A percentile compares a stretch with the other conserved stretches of the same genome.
Evolutionary conservation across 805 yeast genomes (phyloP).

Genomic region (Yamadazyma kitorensis): DNA sequence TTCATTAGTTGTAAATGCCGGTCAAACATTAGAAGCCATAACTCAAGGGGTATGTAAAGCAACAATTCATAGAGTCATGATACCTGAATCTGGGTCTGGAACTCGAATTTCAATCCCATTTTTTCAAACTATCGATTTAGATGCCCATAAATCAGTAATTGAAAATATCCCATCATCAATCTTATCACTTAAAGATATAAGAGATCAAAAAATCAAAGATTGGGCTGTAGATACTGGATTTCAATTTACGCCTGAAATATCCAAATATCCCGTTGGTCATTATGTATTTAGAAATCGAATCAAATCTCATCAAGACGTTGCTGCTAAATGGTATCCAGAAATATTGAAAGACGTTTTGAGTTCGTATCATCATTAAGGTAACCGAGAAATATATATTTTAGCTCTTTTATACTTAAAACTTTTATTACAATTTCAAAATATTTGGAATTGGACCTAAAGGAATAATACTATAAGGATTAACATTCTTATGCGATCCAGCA

Average conservation of each 20-base stretch:
- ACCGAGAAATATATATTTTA: too few relatives aligned
- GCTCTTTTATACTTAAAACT: too few relatives aligned
- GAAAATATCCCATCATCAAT: slow-evolving; percentile 27
- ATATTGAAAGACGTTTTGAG: slow-evolving; percentile 30
- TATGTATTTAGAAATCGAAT: slow-evolving; percentile 46
- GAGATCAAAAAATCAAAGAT: slow-evolving; percentile 33
- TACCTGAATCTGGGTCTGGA: slow-evolving; percentile 39
- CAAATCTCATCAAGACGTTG: slow-evolving; percentile 43
- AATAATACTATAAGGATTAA: slow-evolving; percentile 80
- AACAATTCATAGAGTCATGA: slow-evolving; percentile 53
- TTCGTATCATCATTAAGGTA: slow-evolving; percentile 6
- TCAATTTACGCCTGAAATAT: slow-evolving; percentile 36
- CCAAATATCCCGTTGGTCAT: slow-evolving; percentile 43
- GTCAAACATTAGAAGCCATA: slow-evolving; percentile 60
- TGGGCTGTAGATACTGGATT: slow-evolving; percentile 41
- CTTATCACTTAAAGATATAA: slow-evolving; percentile 24
- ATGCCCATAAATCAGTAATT: slow-evolving; percentile 27
- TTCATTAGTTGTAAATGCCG: slow-evolving; percentile 55
- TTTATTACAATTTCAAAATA: too few relatives aligned
- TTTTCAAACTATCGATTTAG: slow-evolving; percentile 46
- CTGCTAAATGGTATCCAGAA: slow-evolving; percentile 42
- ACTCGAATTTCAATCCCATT: slow-evolving; percentile 47
- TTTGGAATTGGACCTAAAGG: slow-evolving; percentile 87
- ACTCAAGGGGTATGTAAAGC: slow-evolving; percentile 59
- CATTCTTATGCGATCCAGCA: slow-evolving; percentile 75